Percentiles rank a stretch among this genome's conserved stretches.
Conservation (phyloP, 2,329 filamentous ascomycete genomes). For the Pyrenophora graminea region DNA sequence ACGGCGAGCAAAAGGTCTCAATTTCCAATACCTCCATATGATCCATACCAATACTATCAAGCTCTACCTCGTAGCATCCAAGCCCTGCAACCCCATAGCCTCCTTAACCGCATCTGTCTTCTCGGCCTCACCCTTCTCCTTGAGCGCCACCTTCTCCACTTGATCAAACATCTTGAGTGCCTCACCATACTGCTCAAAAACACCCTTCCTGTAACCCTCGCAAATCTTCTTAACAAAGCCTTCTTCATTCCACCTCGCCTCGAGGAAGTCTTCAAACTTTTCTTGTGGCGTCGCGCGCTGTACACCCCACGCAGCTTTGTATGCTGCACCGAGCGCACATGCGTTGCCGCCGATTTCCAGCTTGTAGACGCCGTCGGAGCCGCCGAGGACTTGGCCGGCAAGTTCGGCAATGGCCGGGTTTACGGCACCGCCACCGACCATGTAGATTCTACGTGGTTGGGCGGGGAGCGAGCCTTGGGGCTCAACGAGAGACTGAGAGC, state of each 20-base stretch:
- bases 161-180: constrained; percentile 70
- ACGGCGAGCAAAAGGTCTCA: too few species aligned
- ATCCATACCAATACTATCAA: neutral
- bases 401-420: constrained; percentile 88
- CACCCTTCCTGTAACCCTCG: constrained; percentile 73
- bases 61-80: constrained; percentile 1
- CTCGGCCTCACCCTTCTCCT: constrained; percentile 9
- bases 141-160: constrained; percentile 12
- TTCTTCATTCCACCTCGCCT: constrained; percentile 80
- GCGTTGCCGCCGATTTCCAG: constrained; percentile 95
- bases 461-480: constrained; percentile 67
- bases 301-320: constrained; percentile 93
- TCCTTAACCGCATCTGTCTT: constrained; percentile 5
- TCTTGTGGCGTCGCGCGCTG: constrained; percentile 65
- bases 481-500: constrained; percentile 74
- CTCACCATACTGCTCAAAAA: constrained; percentile 77
- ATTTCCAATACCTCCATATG: too few species aligned
- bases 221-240: constrained; percentile 82
- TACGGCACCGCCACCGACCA: constrained; percentile 88
- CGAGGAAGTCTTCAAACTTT: constrained; percentile 88
- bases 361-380: constrained; percentile 86
- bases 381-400: constrained; percentile 85
- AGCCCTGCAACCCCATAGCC: constrained; percentile 8
- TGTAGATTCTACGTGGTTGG: constrained; percentile 87
- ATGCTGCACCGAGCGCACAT: constrained; percentile 89